Conservation (phyloP, 208 protist genomes). For the Wallacemonas sp. region DNA sequence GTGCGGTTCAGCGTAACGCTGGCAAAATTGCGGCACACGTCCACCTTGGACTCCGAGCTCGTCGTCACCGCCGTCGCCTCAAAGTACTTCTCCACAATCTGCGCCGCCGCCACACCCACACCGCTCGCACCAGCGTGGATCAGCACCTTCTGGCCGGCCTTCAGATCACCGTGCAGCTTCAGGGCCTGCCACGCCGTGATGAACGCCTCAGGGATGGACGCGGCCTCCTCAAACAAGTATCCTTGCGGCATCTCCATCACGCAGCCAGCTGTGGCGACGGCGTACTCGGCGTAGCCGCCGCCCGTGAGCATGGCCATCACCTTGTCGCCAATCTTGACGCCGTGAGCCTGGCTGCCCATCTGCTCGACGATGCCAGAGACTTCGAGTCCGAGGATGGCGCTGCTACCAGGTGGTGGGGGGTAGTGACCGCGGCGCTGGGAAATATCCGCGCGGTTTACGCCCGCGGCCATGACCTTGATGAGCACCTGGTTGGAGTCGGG, state of each 20-base stretch:
- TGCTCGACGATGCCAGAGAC: constrained; percentile 80
- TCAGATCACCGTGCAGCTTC: constrained; percentile 60
- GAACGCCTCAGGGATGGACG: constrained; percentile 91
- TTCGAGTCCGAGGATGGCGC: constrained; percentile 86
- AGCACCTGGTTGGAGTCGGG: constrained; percentile 61
- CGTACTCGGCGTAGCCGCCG: constrained; percentile 93
- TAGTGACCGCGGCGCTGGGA: constrained; percentile 84
- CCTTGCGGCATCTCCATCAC: constrained; percentile 84
- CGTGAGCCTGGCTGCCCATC: constrained; percentile 41
- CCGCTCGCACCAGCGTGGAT: constrained; percentile 90
- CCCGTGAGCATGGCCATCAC: constrained; percentile 90
- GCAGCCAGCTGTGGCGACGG: constrained; percentile 52
- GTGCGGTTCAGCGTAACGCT: constrained; percentile 53
- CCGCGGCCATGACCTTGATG: constrained; percentile 85
- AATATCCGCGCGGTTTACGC: constrained; percentile 86
- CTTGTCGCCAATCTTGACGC: constrained; percentile 77
- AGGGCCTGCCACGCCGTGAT: constrained; percentile 93
- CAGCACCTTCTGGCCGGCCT: constrained; percentile 67
- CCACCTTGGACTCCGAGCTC: constrained; percentile 66
- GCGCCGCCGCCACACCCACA: constrained; percentile 79
- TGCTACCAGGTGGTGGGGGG: constrained; percentile 68
- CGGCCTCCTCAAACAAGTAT: constrained; percentile 81
- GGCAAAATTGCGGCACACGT: constrained; percentile 58
- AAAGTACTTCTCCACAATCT: constrained; percentile 87
- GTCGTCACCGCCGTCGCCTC: constrained; percentile 69